Conservation (phyloP, 257 asterid genomes). For the Thymus mandschuricus region DNA sequence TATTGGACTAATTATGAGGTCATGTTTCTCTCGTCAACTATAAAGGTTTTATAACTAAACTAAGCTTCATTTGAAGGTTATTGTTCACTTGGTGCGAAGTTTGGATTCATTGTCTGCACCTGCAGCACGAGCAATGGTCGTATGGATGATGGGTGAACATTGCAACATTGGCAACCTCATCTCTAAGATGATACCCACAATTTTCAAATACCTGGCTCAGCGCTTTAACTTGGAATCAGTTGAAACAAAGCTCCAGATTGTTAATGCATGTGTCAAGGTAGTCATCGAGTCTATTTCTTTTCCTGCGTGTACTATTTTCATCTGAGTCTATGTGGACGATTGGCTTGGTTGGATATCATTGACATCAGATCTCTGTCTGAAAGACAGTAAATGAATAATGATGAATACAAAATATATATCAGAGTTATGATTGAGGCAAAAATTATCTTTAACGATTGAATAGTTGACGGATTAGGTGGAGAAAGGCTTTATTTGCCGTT, state of each 20-base stretch:
- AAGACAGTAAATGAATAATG: slow-evolving; percentile 15
- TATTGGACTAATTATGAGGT: not conserved
- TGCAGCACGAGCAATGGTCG: slow-evolving; percentile 85
- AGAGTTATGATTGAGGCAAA: not conserved
- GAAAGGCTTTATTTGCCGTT: not conserved
- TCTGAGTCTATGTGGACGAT: slow-evolving; percentile 18
- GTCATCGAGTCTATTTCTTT: slow-evolving; percentile 16
- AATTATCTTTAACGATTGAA: not conserved
- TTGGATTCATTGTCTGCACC: slow-evolving; percentile 81
- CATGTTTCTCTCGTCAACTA: slow-evolving; percentile 2
- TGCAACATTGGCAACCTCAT: slow-evolving; percentile 59
- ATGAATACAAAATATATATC: not conserved
- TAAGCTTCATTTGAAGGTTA: slow-evolving; percentile 61
- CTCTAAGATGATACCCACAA: slow-evolving; percentile 67
- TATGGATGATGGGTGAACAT: slow-evolving; percentile 97
- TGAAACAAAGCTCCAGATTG: slow-evolving; percentile 91
- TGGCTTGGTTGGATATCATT: slow-evolving; percentile 21
- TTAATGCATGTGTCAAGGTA: slow-evolving; percentile 88
- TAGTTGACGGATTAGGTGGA: slow-evolving; percentile 11
- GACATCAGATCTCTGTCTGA: slow-evolving; percentile 8
- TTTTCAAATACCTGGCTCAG: slow-evolving; percentile 73
- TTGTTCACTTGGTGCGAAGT: slow-evolving; percentile 72
- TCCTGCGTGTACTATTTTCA: slow-evolving; percentile 13
- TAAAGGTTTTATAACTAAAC: slow-evolving; percentile 13
- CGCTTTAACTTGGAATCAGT: slow-evolving; percentile 74